Conservation (phyloP, 129 eudicot species). For the Gnaphalium uliginosum region DNA sequence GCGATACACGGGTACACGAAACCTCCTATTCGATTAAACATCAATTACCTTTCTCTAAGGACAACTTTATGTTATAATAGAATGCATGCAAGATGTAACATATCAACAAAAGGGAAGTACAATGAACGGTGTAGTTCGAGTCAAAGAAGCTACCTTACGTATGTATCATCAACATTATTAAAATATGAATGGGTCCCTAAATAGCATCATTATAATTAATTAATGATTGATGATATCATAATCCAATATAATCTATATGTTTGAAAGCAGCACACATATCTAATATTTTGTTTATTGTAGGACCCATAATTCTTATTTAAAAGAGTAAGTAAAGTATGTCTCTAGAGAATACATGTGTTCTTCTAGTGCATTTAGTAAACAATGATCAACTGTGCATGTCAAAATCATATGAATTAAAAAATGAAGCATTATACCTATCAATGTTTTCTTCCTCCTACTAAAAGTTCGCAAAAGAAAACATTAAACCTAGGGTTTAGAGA, state of each 20-base stretch:
- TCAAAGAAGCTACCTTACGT: constrained; percentile 31
- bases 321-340: constrained; percentile 7
- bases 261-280: constrained; percentile 29
- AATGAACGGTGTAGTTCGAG: constrained; percentile 10
- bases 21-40: constrained; percentile 13
- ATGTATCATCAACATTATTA: constrained; percentile 24
- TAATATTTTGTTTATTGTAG: constrained; percentile 22
- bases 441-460: neutral
- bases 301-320: constrained; percentile 17
- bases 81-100: constrained; percentile 28
- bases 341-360: constrained; percentile 19
- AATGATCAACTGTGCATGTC: constrained; percentile 26
- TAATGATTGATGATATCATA: constrained; percentile 34
- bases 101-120: constrained; percentile 11
- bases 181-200: constrained; percentile 35
- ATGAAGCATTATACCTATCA: neutral
- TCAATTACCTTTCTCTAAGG: constrained; percentile 9
- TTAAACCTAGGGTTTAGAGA: neutral
- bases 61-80: neutral
- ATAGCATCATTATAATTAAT: constrained; percentile 24
- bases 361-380: constrained; percentile 23
- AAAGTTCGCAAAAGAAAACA: neutral
- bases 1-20: neutral
- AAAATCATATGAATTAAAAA: constrained; percentile 14
- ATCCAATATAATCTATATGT: constrained; percentile 21